These are phyloP conservation scores for Pascua guehoae DNA, from an alignment of 1,284 basidiomycete species.

Conservation along the genomic window DNA sequence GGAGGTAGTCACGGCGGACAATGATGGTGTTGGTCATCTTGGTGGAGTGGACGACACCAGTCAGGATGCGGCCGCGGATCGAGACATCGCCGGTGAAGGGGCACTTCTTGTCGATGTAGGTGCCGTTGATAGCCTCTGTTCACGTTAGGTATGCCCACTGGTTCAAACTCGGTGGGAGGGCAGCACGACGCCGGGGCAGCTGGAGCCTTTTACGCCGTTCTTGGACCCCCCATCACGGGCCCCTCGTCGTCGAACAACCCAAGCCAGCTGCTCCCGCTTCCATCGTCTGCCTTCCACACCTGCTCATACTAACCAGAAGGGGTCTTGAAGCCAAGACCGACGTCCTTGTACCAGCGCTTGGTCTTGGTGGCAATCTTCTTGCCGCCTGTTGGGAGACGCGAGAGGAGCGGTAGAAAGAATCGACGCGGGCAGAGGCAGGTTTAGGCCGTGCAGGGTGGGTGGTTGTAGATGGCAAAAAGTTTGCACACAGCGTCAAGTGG, in stretches of 20 bases:
- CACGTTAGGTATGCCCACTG: no score
- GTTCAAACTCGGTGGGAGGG: no score
- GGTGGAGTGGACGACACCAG: slow-evolving; percentile 88
- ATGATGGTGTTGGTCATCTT: slow-evolving; percentile 99
- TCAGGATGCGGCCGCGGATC: slow-evolving; percentile 98
- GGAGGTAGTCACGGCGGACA: slow-evolving; percentile 97
- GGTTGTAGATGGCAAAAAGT: slow-evolving; percentile 3
- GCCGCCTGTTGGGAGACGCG: slow-evolving; percentile 55
- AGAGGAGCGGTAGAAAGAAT: background rate
- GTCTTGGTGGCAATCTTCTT: slow-evolving; percentile 91
- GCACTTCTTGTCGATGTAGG: slow-evolving; percentile 99
- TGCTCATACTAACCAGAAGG: slow-evolving; percentile 55
- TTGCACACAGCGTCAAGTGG: background rate
- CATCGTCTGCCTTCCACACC: background rate
- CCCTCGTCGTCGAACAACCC: no score
- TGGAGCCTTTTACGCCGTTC: no score
- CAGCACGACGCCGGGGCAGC: no score
- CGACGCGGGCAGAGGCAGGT: background rate
- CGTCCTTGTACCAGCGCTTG: slow-evolving; percentile 99
- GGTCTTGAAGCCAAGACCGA: slow-evolving; percentile 95
- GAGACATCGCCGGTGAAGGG: slow-evolving; percentile 94
- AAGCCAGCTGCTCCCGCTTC: no score
- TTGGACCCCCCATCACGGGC: no score
- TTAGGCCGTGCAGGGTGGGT: background rate
- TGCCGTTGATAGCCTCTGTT: slow-evolving; percentile 86